A percentile compares a stretch with the other conserved stretches of the same genome.
These are phyloP conservation scores for Capsicum rhomboideum DNA, from an alignment of 257 asterid genomes.

Conservation along the genomic window DNA sequence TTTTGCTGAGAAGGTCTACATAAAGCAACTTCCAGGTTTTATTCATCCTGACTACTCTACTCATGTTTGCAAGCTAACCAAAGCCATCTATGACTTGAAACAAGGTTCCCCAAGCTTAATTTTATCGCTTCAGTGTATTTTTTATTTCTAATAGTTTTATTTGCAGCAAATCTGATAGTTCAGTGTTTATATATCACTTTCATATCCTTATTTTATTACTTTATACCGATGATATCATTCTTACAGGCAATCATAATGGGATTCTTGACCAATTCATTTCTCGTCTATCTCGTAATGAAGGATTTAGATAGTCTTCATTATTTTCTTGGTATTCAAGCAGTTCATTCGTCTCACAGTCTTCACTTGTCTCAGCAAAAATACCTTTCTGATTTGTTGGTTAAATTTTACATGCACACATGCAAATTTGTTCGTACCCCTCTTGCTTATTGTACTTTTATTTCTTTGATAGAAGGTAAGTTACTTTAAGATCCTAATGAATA, in stretches of 20 bases:
- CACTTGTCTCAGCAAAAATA: no score
- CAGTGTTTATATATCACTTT: background rate
- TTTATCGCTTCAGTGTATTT: no score
- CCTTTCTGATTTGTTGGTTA: background rate
- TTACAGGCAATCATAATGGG: background rate
- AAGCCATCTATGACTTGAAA: background rate
- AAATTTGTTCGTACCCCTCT: background rate
- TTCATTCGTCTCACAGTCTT: no score
- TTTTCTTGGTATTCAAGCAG: no score
- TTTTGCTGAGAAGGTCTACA: no score
- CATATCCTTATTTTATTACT: background rate
- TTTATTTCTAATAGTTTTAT: background rate
- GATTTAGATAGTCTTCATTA: no score
- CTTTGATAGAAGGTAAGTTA: background rate
- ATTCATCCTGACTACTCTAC: no score
- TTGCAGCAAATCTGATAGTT: background rate
- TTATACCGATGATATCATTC: background rate
- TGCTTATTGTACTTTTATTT: background rate
- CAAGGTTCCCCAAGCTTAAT: background rate
- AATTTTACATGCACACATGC: background rate
- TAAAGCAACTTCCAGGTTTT: no score
- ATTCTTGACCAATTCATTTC: background rate
- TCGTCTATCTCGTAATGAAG: no score
- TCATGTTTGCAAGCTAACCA: no score
- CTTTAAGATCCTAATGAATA: background rate